Evolutionary conservation across 257 asterid species (phyloP).

Genomic region (Cordia subcordata): DNA sequence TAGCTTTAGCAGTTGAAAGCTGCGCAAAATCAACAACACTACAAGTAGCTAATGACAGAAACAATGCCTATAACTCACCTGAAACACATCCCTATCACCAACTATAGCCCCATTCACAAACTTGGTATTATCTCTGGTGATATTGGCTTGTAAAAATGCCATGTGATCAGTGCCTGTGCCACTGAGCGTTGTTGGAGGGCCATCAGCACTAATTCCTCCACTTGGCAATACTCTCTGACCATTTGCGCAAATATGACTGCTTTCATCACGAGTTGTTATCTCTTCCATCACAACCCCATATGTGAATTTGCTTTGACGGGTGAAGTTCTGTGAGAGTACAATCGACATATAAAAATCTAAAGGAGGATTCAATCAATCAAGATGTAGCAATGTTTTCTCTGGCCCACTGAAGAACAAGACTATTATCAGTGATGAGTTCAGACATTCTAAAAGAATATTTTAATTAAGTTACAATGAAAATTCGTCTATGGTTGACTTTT

Average conservation of each 20-base stretch:
- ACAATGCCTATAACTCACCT: conserved; percentile 45
- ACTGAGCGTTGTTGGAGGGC: conserved; percentile 98
- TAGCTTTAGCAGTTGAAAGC: not conserved
- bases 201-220: conserved; percentile 97
- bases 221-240: conserved; percentile 94
- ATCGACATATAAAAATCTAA: too few species aligned
- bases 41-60: not conserved
- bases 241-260: conserved; percentile 83
- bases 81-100: conserved; percentile 93
- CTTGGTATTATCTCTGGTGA: conserved; percentile 89
- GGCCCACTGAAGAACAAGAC: too few species aligned
- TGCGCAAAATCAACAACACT: not conserved
- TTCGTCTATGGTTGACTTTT: too few species aligned
- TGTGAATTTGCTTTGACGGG: conserved; percentile 93
- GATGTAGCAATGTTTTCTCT: too few species aligned
- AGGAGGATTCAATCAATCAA: too few species aligned
- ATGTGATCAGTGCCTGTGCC: conserved; percentile 94
- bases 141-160: conserved; percentile 91
- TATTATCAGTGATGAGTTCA: too few species aligned
- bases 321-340: conserved; percentile 54
- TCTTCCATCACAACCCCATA: conserved; percentile 97
- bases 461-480: too few species aligned
- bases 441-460: too few species aligned
- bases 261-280: conserved; percentile 93
- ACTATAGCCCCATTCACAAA: conserved; percentile 90